These are phyloP conservation scores for Penicillium paradoxum DNA, from an alignment of 495 filamentous ascomycete genomes.

Conservation along the genomic window DNA sequence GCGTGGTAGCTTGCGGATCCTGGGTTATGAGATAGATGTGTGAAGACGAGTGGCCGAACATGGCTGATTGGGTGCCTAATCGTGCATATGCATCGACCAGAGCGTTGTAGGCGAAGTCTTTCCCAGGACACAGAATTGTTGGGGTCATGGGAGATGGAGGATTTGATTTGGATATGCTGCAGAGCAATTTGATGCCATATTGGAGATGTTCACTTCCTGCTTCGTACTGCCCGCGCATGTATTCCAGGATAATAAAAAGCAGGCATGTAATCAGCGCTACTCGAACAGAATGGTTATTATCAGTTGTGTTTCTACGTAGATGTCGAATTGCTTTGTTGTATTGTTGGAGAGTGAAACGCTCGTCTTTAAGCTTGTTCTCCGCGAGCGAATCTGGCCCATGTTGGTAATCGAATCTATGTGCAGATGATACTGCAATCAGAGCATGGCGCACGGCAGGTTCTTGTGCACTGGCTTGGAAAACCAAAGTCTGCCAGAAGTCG, in stretches of 20 bases:
- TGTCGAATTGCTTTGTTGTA: conserved; percentile 23
- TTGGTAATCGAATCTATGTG: no score
- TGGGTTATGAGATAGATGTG: conserved; percentile 13
- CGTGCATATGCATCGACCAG: conserved; percentile 18
- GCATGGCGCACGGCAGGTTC: no score
- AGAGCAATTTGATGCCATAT: conserved; percentile 29
- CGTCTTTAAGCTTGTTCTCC: neutral
- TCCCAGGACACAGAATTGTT: conserved; percentile 5
- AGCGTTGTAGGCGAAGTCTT: conserved; percentile 22
- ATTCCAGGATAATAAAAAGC: conserved; percentile 49
- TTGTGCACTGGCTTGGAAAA: conserved; percentile 50
- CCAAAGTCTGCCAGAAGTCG: conserved; percentile 52
- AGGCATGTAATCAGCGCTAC: conserved; percentile 48
- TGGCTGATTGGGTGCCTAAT: conserved; percentile 14
- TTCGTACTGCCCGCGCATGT: conserved; percentile 41
- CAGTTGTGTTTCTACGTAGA: neutral
- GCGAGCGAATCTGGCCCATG: no score
- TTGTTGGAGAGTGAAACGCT: conserved; percentile 18
- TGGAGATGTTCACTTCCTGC: conserved; percentile 44
- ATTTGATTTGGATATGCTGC: conserved; percentile 2
- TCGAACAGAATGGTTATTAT: conserved; percentile 13
- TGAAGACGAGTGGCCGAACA: conserved; percentile 19
- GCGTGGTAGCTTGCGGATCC: conserved; percentile 8
- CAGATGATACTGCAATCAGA: no score
- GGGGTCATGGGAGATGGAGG: conserved; percentile 8